phyloP scores from a whole-genome alignment of 495 filamentous ascomycete species.

The Ascobolus immersus region DNA sequence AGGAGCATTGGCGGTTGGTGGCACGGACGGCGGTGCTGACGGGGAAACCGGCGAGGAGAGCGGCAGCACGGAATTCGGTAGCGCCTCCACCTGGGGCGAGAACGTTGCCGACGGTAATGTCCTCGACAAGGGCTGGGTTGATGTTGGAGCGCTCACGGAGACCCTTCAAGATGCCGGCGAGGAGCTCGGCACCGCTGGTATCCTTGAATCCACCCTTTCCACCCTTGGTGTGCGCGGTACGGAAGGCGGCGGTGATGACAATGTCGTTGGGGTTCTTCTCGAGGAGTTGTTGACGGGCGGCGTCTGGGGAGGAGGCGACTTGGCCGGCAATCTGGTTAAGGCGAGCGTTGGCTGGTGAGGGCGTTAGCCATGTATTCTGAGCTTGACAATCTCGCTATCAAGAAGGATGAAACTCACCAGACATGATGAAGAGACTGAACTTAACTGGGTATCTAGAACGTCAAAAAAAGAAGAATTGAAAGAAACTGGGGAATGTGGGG shows the following conservation, averaged over 20 bases:
- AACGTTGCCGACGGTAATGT: conserved; percentile 77
- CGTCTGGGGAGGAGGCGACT: conserved; percentile 22
- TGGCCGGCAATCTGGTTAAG: conserved; percentile 39
- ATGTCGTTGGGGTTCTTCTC: conserved; percentile 49
- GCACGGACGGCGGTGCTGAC: conserved; percentile 55
- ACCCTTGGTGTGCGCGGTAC: conserved; percentile 75
- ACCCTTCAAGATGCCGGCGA: conserved; percentile 56
- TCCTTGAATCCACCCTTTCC: conserved; percentile 92
- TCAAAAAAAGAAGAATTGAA: too few species aligned
- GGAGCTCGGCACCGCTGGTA: conserved; percentile 60
- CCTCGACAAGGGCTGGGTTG: conserved; percentile 61
- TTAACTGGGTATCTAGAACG: too few species aligned
- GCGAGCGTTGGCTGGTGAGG: conserved; percentile 21
- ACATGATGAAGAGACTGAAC: too few species aligned
- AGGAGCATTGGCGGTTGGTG: conserved; percentile 78
- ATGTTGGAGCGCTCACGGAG: conserved; percentile 65
- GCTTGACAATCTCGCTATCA: too few species aligned
- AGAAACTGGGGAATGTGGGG: too few species aligned
- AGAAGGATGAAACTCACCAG: too few species aligned
- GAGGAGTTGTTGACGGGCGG: conserved; percentile 27
- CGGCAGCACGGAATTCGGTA: conserved; percentile 85
- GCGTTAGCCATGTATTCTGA: too few species aligned
- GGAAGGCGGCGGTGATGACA: conserved; percentile 78
- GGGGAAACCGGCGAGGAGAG: conserved; percentile 76
- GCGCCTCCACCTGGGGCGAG: conserved; percentile 82